Percentiles rank a stretch among this genome's conserved stretches.
Conservation (phyloP, 2,329 filamentous ascomycete genomes). For the Aspergillus melleus region DNA sequence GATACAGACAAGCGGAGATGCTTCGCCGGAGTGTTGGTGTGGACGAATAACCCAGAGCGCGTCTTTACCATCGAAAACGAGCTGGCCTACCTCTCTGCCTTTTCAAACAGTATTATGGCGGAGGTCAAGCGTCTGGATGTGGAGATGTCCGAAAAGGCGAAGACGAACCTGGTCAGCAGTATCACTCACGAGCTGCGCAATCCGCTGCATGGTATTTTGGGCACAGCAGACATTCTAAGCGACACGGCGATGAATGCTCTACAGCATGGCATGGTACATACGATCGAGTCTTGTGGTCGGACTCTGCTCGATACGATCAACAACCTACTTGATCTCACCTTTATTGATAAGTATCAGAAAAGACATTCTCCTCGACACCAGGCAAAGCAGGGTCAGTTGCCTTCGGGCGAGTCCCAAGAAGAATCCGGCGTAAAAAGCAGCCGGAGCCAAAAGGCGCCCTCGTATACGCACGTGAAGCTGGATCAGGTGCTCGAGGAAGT, state of each 20-base stretch:
- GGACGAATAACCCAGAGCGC: slow-evolving; percentile 28
- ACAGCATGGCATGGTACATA: slow-evolving; percentile 33
- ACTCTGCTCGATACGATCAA: slow-evolving; percentile 46
- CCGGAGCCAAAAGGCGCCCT: not conserved
- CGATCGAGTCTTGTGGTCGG: slow-evolving; percentile 42
- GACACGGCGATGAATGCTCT: slow-evolving; percentile 29
- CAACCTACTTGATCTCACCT: slow-evolving; percentile 34
- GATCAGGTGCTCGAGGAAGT: slow-evolving; percentile 19
- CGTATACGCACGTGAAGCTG: slow-evolving; percentile 12
- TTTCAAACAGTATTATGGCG: slow-evolving; percentile 36
- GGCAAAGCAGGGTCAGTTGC: not conserved
- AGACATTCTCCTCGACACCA: not conserved
- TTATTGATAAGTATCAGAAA: slow-evolving; percentile 25
- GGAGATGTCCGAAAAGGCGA: slow-evolving; percentile 31
- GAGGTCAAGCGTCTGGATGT: slow-evolving; percentile 33
- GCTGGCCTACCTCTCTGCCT: slow-evolving; percentile 29
- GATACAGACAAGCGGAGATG: slow-evolving; percentile 30
- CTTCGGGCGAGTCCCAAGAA: not conserved
- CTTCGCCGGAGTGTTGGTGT: slow-evolving; percentile 30
- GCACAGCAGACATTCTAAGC: slow-evolving; percentile 32
- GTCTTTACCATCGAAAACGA: slow-evolving; percentile 29
- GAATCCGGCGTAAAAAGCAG: not conserved
- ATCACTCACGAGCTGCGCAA: slow-evolving; percentile 39
- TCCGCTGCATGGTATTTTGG: slow-evolving; percentile 39
- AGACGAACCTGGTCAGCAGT: slow-evolving; percentile 34